phyloP scores from a whole-genome alignment of 148 eudicot genomes.

The Amaranthus cruentus region DNA sequence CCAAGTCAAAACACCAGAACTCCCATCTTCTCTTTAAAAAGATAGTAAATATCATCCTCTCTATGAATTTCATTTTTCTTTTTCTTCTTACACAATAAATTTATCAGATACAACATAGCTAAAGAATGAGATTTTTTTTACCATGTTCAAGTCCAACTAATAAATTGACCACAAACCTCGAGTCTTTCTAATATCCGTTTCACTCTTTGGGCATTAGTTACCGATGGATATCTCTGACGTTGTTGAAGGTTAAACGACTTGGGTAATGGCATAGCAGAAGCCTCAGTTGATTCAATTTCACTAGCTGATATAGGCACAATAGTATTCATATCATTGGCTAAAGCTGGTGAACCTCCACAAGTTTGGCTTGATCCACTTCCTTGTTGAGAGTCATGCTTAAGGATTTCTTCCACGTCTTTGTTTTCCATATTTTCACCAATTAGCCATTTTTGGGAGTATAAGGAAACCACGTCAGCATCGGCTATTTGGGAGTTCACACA shows the following conservation, averaged over 20 bases:
- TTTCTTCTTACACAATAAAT: too few species aligned
- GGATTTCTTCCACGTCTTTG: constrained; percentile 32
- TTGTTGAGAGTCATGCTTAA: constrained; percentile 23
- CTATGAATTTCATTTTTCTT: too few species aligned
- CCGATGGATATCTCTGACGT: constrained; percentile 67
- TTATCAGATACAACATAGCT: neutral
- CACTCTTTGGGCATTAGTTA: constrained; percentile 74
- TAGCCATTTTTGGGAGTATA: constrained; percentile 32
- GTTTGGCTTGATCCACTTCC: constrained; percentile 26
- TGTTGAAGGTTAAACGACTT: constrained; percentile 48
- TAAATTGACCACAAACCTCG: constrained; percentile 45
- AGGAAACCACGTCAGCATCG: constrained; percentile 26
- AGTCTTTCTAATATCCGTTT: constrained; percentile 66
- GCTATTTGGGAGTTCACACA: constrained; percentile 28
- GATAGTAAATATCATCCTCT: neutral
- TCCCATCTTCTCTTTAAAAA: neutral
- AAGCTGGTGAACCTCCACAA: constrained; percentile 21
- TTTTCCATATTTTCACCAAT: constrained; percentile 23
- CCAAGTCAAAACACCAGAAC: neutral
- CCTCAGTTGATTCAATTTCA: constrained; percentile 28
- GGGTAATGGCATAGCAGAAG: constrained; percentile 31
- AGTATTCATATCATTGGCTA: constrained; percentile 24
- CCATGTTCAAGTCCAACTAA: constrained; percentile 2
- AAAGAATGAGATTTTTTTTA: neutral
- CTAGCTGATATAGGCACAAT: constrained; percentile 24